A percentile compares a stretch with the other conserved stretches of the same genome.
These are phyloP conservation scores for Fusarium nurragi DNA, from an alignment of 2,329 filamentous ascomycete genomes.

Conservation along the genomic window DNA sequence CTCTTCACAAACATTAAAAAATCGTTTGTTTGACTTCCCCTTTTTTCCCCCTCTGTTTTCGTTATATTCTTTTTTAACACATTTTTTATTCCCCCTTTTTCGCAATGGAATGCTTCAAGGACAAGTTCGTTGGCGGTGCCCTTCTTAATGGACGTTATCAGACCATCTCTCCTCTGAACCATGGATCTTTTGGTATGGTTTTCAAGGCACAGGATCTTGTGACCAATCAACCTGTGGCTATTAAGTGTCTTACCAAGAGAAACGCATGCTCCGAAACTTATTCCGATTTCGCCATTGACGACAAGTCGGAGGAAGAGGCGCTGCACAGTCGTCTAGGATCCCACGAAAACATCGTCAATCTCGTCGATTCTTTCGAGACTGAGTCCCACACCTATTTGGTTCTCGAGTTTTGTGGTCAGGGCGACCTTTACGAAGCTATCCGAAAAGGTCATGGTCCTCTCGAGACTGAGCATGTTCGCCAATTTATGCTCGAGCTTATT, in stretches of 20 bases:
- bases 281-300: slow-evolving; percentile 77
- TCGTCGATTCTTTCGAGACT: slow-evolving; percentile 91
- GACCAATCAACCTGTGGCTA: slow-evolving; percentile 84
- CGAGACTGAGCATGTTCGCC: slow-evolving; percentile 95
- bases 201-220: slow-evolving; percentile 86
- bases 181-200: slow-evolving; percentile 99
- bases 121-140: slow-evolving; percentile 80
- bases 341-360: slow-evolving; percentile 93
- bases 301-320: slow-evolving; percentile 81
- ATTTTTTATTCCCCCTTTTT: slow-evolving; percentile 27
- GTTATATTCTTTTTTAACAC: slow-evolving; percentile 25
- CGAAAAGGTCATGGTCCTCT: slow-evolving; percentile 86
- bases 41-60: slow-evolving; percentile 24
- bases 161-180: slow-evolving; percentile 93
- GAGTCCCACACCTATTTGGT: slow-evolving; percentile 90
- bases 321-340: slow-evolving; percentile 81
- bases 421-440: slow-evolving; percentile 97
- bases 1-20: slow-evolving; percentile 38
- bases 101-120: slow-evolving; percentile 83
- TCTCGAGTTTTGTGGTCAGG: slow-evolving; percentile 93
- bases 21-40: slow-evolving; percentile 45
- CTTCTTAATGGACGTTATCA: slow-evolving; percentile 89
- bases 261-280: slow-evolving; percentile 68
- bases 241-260: slow-evolving; percentile 95
- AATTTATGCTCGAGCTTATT: slow-evolving; percentile 95